A percentile compares a stretch with the other conserved stretches of the same genome.
phyloP scores from a whole-genome alignment of 805 yeast species.

The Candida orba region DNA sequence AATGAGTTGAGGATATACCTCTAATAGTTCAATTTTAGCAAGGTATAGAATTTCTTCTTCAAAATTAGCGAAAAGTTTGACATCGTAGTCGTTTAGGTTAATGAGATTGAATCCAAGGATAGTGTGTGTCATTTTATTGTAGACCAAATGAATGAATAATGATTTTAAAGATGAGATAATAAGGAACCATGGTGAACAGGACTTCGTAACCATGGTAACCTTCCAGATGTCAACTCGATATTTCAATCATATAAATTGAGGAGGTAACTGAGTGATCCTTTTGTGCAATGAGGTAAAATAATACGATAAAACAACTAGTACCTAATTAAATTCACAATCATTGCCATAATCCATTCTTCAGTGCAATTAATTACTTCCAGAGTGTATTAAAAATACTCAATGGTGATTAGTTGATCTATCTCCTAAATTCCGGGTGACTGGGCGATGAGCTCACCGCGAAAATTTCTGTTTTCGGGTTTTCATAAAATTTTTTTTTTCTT shows the following conservation, averaged over 20 bases:
- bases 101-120: constrained; percentile 18
- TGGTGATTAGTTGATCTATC: constrained; percentile 1
- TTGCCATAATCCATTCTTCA: no score
- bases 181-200: no score
- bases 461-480: neutral
- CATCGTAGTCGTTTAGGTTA: constrained; percentile 21
- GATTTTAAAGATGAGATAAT: no score
- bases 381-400: neutral
- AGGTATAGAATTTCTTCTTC: constrained; percentile 18
- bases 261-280: no score
- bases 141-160: neutral
- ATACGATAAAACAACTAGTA: no score
- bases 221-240: no score
- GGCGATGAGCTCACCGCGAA: constrained; percentile 6
- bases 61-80: constrained; percentile 15
- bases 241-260: no score
- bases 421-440: constrained; percentile 1
- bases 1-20: constrained; percentile 11
- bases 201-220: no score
- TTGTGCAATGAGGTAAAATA: no score
- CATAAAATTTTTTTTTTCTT: constrained; percentile 1
- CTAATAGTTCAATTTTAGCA: constrained; percentile 15
- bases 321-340: no score
- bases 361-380: no score
- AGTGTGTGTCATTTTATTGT: constrained; percentile 11